A percentile compares a stretch with the other conserved stretches of the same genome.
These are phyloP conservation scores for Leersia perrieri DNA, from an alignment of 176 grass and related monocot species.

Conservation along the genomic window DNA sequence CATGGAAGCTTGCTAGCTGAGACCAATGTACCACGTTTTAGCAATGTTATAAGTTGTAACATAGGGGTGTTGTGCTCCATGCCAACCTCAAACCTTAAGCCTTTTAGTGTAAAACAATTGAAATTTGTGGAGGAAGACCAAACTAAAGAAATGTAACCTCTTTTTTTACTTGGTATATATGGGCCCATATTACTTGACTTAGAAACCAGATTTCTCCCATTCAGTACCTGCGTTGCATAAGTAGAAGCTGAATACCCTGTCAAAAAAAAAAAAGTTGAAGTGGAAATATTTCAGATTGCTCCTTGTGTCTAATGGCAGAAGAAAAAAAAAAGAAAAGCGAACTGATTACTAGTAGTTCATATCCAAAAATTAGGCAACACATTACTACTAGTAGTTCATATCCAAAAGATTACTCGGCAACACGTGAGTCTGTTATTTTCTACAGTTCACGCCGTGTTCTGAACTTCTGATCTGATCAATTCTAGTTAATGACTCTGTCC, in stretches of 20 bases:
- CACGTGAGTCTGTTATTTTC: neutral
- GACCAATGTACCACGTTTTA: conserved; percentile 13
- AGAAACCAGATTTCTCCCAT: neutral
- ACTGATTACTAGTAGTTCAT: neutral
- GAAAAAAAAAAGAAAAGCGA: no score
- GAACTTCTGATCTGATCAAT: neutral
- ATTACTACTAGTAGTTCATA: no score
- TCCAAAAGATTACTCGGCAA: neutral
- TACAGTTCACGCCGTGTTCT: neutral
- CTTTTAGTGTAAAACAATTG: neutral
- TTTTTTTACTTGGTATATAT: neutral
- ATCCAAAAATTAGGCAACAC: neutral
- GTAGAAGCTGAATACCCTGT: no score
- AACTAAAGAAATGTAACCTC: neutral
- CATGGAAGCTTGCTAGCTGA: neutral
- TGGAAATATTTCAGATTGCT: neutral
- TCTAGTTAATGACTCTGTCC: neutral
- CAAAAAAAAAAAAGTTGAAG: no score
- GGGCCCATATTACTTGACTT: neutral
- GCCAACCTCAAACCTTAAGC: conserved; percentile 36
- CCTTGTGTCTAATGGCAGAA: neutral
- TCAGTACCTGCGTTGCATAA: neutral
- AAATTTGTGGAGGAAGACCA: conserved; percentile 21
- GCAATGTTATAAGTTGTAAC: conserved; percentile 43
- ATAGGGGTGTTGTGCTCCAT: conserved; percentile 42